Base-by-base conservation (phyloP, 1,139 yeast genomes). In the Hyphopichia wangnamkhiaoensis region DNA sequence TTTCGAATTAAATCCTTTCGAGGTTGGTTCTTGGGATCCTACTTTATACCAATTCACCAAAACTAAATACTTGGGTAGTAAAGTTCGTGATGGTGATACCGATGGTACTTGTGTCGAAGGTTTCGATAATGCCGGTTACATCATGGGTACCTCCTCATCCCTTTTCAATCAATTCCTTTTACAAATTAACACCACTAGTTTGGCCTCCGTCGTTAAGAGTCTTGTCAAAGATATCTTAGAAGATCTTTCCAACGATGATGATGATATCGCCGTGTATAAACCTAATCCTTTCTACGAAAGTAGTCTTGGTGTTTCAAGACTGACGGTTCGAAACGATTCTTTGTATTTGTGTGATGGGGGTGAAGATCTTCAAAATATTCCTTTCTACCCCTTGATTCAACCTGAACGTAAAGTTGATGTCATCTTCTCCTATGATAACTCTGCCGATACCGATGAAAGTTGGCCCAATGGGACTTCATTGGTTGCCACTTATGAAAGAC, bases 11-110 rank as follows among this genome's bases (percentile, higher is more conserved):
- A 85, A 78, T 46, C 91, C 97, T 2, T 87, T 67, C 52, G 96
- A 90, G 63, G 59, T 89, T 61, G 96, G 96, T 6, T 82, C 94
- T 24, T 89, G 95, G 94, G 96, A 90, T 58, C 85, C 89, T 28
- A 72, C 86, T 0, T 61, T 88, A 35, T 71, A 76, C 44, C 74
- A 83, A 18, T 89, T 90, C 64, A 71, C 83, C 18, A 82, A 83
- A 43, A 66, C 82, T 19, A 77, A 80, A 58, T 89, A 86, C 56
- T 59, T 88, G 44, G 97, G 97, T 29, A 76, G 94, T 1, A 61
- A 73, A n/a, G 72, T 80, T 23, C 56, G 66, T 17, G 71, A 79
- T 47, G 96, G 95, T 37, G 49, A 61, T 18, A 54, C 51, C 30
- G 49, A 54, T 40, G 61, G 54, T 33, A 50, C 49, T 14, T 88